Percentiles rank a stretch among this genome's conserved stretches.
phyloP scores from a whole-genome alignment of 2,329 filamentous ascomycete species.

The Fusarium sp. region DNA sequence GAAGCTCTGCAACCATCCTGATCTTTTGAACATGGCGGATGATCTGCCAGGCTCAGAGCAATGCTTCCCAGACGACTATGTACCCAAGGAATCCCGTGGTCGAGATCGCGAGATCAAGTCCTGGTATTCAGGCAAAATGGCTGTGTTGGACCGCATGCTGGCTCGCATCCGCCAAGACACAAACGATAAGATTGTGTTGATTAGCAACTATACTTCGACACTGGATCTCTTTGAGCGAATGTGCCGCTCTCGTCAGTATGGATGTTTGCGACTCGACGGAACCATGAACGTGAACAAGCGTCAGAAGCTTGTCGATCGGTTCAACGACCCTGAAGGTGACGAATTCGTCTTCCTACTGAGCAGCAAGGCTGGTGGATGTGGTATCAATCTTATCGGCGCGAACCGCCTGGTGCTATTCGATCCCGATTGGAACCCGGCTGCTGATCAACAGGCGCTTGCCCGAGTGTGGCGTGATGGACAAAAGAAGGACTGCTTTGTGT shows the following conservation, averaged over 20 bases:
- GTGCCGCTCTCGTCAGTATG: constrained; percentile 86
- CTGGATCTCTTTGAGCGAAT: constrained; percentile 93
- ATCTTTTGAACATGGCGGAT: constrained; percentile 83
- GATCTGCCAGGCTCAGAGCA: constrained; percentile 90
- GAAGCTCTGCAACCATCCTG: constrained; percentile 98
- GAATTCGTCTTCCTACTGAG: constrained; percentile 98
- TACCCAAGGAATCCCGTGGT: constrained; percentile 87
- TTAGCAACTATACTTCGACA: constrained; percentile 98
- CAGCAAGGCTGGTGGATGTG: constrained; percentile 96
- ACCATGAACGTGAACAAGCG: constrained; percentile 98
- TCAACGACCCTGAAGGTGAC: constrained; percentile 90
- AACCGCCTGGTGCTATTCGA: constrained; percentile 97
- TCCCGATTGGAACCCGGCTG: constrained; percentile 97
- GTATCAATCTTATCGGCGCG: constrained; percentile 93
- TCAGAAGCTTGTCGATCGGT: constrained; percentile 96
- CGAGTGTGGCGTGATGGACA: constrained; percentile 99
- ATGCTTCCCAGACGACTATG: constrained; percentile 85
- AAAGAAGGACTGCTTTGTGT: constrained; percentile 99
- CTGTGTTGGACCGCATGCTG: constrained; percentile 97
- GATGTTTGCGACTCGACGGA: constrained; percentile 88
- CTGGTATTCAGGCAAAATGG: constrained; percentile 99
- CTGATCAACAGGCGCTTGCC: constrained; percentile 95
- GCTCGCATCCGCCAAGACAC: constrained; percentile 95
- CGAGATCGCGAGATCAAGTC: constrained; percentile 92
- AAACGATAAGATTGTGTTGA: constrained; percentile 98